Base-by-base conservation (phyloP, 1,284 basidiomycete species). In the Ganoderma resinaceum region DNA sequence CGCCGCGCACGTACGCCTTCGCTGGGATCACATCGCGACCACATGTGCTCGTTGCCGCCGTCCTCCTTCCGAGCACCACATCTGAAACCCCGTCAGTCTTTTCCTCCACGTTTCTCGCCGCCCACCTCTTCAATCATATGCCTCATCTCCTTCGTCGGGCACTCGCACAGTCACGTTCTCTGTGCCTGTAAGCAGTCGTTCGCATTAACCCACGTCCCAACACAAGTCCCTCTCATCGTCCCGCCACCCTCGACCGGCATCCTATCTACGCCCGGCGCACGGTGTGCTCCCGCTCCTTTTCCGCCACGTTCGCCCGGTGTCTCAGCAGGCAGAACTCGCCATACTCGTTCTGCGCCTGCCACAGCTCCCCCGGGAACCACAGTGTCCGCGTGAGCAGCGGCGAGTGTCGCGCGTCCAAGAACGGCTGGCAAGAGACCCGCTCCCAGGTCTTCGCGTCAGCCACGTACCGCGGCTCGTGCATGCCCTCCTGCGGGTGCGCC, bases 331-430 rank as follows among this genome's bases (percentile, higher is more conserved):
- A 93, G 75, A 90, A 92, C 70, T 93, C 91, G 1, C 92, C 91
- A 77, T 83, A 92, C 72, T 84, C 85, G 76, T 93, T 93, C 71
- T 78, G 76, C 62, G 76, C 79, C 75, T 88, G 86, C 93, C 92
- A 95, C 67, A 80, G 79, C 52, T 83, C 79, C 8, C 90, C 88
- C 5, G 95, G 96, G 62, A 93, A 79, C 90, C 93, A 96, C 67
- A 97, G 81, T 38, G 88, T 85, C 62, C 96, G 85, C 43, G 92
- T 91, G 74, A 95, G 80, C 70, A 89, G 78, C 58, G 87, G 84
- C 2, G 95, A 95, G 75, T 90, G 85, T n/a, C 84, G 82, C 3
- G 89, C 86, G 78, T 98, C 95, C 67, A 98, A 84, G 85, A 97
- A 97, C 6, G 90, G 88, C 35, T 83, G 80, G 81, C 96, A 98